These are phyloP conservation scores for Chlorella sp. DNA, from an alignment of 139 green algal genomes.

Conservation along the genomic window DNA sequence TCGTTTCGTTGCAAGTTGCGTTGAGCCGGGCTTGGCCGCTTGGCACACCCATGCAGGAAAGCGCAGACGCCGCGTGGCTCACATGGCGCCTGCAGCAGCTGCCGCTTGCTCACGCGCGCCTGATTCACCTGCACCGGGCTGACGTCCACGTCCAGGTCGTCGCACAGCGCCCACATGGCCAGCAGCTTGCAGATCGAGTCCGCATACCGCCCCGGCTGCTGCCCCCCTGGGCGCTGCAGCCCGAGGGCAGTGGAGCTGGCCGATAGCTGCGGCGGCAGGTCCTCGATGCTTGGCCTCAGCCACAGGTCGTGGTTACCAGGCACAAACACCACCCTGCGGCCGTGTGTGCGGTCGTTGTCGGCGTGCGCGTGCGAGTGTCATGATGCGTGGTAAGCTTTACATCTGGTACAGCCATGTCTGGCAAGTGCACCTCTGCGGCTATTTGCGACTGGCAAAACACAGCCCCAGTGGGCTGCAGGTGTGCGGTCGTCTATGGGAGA, in stretches of 20 bases:
- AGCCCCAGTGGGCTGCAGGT: background rate
- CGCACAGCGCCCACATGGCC: background rate
- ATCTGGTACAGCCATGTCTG: background rate
- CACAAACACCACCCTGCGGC: constrained; percentile 2
- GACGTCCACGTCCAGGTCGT: background rate
- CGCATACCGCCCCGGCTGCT: background rate
- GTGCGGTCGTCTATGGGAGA: too few relatives aligned
- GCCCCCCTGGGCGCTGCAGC: too few relatives aligned
- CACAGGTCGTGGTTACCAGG: constrained; percentile 7
- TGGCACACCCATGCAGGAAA: background rate
- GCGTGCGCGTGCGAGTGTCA: too few relatives aligned
- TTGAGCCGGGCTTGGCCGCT: background rate
- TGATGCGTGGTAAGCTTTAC: background rate
- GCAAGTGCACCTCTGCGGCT: background rate
- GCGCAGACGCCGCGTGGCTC: too few relatives aligned
- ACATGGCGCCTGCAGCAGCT: background rate
- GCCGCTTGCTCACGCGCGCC: too few relatives aligned
- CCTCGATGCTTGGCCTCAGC: background rate
- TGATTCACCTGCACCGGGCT: background rate
- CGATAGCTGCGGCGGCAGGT: background rate
- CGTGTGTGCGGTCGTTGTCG: too few relatives aligned
- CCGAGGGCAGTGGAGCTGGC: too few relatives aligned
- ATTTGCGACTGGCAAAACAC: background rate
- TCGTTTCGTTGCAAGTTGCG: background rate
- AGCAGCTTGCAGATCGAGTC: constrained; percentile 1